Base-by-base conservation (phyloP, 192 early-diverging fungal species). In the Backusella liffmaniae region DNA sequence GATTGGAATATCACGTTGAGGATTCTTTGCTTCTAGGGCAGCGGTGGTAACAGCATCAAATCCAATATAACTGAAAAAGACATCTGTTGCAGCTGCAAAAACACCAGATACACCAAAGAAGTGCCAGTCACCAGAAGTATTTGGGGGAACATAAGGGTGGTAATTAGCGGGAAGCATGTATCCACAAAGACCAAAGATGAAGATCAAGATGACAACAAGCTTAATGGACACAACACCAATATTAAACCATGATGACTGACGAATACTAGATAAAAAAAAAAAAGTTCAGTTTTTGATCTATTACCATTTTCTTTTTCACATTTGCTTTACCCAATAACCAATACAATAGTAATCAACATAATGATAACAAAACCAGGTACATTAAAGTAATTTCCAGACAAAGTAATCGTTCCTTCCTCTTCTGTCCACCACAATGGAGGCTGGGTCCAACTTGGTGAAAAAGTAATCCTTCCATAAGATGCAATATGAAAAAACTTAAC, bases 41-140 rank as follows among this genome's bases (percentile, higher is more conserved):
- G 91, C 91, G 1, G 96, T 97, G 0, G 94, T 91, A 15, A 96
- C 92, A 1, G 92, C 88, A 81, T 97, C 96, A 82, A 96, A 96
- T 8, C 96, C 95, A 80, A 96, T 93, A 77, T 95, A 96, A 16
- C 91, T 76, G 73, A 87, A 89, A 77, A 96, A 96, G 13, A 96
- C 94, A 1, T 87, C 82, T 36, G 91, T 86, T 7, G 96, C 88
- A 16, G 86, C 93, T 72, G 88, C 88, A 66, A 94, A 90, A 18
- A 95, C 73, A 41, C 95, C 94, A 30, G 83, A 73, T 7, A 84
- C 85, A 36, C 94, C 95, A 84, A 87, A 96, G 83, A 86, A 62
- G 82, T 77, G 44, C 90, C 89, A 53, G 75, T 82, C 62, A 9
- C 46, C 73, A 4, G 76, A 26, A 7, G 42, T 80, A 37, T 85